Percentiles rank a stretch among this genome's conserved stretches.
Conservation (phyloP, 169 alveolate genomes). For the Plasmodium gonderi region DNA sequence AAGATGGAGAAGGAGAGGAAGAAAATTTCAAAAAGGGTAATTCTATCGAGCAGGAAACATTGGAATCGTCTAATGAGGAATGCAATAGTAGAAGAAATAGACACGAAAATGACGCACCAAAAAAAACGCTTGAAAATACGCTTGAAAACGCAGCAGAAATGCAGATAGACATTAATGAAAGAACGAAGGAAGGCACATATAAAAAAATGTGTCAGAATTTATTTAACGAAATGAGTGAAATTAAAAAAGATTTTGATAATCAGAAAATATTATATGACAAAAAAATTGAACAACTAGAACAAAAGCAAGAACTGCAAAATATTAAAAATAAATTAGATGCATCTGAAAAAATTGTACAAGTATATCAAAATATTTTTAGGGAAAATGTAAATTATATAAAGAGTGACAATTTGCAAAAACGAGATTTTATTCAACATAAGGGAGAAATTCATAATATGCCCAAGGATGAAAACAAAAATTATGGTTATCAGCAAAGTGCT, state of each 20-base stretch:
- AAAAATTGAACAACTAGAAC: slow-evolving; percentile 46
- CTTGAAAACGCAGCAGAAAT: no score
- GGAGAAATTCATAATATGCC: slow-evolving; percentile 1
- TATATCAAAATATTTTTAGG: slow-evolving; percentile 47
- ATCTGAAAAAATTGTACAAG: slow-evolving; percentile 61
- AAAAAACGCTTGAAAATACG: no score
- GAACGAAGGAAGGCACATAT: background rate
- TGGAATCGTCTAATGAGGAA: no score
- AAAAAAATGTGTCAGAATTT: slow-evolving; percentile 24
- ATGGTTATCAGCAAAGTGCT: background rate
- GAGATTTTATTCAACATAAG: background rate
- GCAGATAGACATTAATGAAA: background rate
- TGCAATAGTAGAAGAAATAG: no score
- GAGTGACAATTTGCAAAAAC: slow-evolving; percentile 1
- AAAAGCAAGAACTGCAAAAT: slow-evolving; percentile 63
- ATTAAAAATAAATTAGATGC: slow-evolving; percentile 52
- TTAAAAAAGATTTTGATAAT: slow-evolving; percentile 57
- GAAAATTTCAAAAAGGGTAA: background rate
- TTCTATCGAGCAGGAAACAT: background rate
- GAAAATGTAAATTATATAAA: slow-evolving; percentile 44
- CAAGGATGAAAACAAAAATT: background rate
- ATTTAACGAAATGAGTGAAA: slow-evolving; percentile 47
- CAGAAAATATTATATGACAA: slow-evolving; percentile 26
- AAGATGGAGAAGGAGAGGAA: background rate
- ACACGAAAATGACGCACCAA: no score